phyloP scores from a whole-genome alignment of 768 basidiomycete species.

The Gyrodon lividus region DNA sequence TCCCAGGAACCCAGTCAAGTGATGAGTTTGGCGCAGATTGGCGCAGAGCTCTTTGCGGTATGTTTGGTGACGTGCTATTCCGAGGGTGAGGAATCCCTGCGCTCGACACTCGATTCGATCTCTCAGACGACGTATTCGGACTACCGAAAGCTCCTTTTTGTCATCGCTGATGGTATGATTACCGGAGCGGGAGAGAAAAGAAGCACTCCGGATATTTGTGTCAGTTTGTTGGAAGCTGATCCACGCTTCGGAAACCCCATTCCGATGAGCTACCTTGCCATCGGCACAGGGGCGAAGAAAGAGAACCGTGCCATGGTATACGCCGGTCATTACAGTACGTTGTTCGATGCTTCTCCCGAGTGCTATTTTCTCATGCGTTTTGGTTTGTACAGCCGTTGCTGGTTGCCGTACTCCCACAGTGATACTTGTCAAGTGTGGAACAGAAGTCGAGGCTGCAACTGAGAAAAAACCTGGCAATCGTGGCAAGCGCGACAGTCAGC shows the following conservation, averaged over 20 bases:
- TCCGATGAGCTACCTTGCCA: slow-evolving; percentile 90
- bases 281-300: slow-evolving; percentile 85
- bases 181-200: slow-evolving; percentile 95
- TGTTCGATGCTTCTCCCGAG: background rate
- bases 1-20: slow-evolving; percentile 43
- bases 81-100: slow-evolving; percentile 90
- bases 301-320: slow-evolving; percentile 98
- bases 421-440: slow-evolving; percentile 95
- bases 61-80: slow-evolving; percentile 98
- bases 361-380: slow-evolving; percentile 1
- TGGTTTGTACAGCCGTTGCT: slow-evolving; percentile 54
- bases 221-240: slow-evolving; percentile 87
- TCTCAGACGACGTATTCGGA: slow-evolving; percentile 91
- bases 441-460: slow-evolving; percentile 72
- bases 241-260: slow-evolving; percentile 93
- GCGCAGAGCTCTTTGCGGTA: slow-evolving; percentile 91
- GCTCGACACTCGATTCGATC: slow-evolving; percentile 91
- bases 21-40: slow-evolving; percentile 88
- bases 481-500: slow-evolving; percentile 97
- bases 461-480: slow-evolving; percentile 98
- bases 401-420: slow-evolving; percentile 93
- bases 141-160: slow-evolving; percentile 84
- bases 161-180: slow-evolving; percentile 98
- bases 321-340: slow-evolving; percentile 98
- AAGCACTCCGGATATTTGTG: slow-evolving; percentile 97